Conservation (phyloP, 1,139 yeast species). For the Taiozyma sp. region DNA sequence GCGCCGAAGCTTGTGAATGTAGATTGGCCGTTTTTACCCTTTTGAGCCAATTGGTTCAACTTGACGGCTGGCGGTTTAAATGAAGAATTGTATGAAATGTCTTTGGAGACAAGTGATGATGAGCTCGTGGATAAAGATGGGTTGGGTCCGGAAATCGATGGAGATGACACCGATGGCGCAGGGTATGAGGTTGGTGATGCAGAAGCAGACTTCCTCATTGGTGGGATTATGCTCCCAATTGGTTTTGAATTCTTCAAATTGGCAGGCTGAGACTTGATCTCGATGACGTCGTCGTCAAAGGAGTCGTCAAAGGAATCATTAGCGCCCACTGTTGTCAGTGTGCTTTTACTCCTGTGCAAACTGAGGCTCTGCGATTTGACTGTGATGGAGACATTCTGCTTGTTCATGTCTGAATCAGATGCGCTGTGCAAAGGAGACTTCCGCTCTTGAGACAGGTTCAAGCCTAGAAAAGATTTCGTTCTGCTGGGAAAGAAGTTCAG, state of each 20-base stretch:
- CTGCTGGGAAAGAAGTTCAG: slow-evolving; percentile 7
- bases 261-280: slow-evolving; percentile 1
- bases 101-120: neutral
- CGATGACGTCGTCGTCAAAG: slow-evolving; percentile 10
- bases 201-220: neutral
- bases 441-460: neutral
- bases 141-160: neutral
- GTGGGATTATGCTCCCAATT: slow-evolving; percentile 6
- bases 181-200: neutral
- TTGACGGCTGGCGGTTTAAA: neutral
- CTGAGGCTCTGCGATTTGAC: neutral
- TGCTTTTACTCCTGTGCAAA: neutral
- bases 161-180: neutral
- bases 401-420: neutral
- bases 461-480: neutral
- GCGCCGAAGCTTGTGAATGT: neutral
- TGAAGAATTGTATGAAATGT: neutral
- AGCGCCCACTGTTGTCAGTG: slow-evolving; percentile 3
- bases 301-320: slow-evolving; percentile 4
- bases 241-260: slow-evolving; percentile 19
- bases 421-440: slow-evolving; percentile 1
- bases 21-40: neutral
- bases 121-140: neutral
- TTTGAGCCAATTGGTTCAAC: neutral
- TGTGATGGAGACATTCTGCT: neutral